Percentiles rank a stretch among this genome's conserved stretches.
phyloP scores from a whole-genome alignment of 805 yeast species.

The Starmerella floris region DNA sequence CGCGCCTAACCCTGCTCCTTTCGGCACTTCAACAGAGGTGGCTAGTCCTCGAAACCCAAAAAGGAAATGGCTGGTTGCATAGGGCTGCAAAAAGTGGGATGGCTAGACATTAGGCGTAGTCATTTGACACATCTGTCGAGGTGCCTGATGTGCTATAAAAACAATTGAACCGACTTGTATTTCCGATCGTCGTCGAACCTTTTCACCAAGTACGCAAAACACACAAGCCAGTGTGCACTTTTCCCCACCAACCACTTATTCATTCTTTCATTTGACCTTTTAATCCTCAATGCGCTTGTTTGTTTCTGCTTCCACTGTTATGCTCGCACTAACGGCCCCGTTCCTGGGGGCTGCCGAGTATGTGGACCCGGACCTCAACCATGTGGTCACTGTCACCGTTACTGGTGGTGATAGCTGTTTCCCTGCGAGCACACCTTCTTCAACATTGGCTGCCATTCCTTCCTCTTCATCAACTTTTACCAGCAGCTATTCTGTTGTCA shows the following conservation, averaged over 20 bases:
- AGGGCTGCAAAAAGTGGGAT: background rate
- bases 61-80: constrained; percentile 2
- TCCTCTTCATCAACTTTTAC: background rate
- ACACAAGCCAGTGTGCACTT: background rate
- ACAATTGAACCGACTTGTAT: background rate
- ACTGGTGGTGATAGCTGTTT: constrained; percentile 16
- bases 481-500: constrained; percentile 21
- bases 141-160: background rate
- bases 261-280: background rate
- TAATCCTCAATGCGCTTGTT: constrained; percentile 8
- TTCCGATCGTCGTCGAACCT: no score
- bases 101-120: background rate
- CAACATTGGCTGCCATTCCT: background rate
- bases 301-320: constrained; percentile 6
- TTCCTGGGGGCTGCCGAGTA: constrained; percentile 13
- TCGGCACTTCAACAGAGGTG: background rate
- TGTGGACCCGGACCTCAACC: constrained; percentile 21
- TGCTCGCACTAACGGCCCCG: constrained; percentile 2
- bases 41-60: background rate
- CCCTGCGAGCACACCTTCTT: background rate
- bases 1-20: no score
- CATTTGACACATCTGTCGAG: background rate
- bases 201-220: background rate
- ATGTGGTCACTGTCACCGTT: constrained; percentile 20
- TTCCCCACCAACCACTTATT: constrained; percentile 1